Conservation (phyloP, 371 early-diverging fungal species). For the Mortierella sp. region DNA sequence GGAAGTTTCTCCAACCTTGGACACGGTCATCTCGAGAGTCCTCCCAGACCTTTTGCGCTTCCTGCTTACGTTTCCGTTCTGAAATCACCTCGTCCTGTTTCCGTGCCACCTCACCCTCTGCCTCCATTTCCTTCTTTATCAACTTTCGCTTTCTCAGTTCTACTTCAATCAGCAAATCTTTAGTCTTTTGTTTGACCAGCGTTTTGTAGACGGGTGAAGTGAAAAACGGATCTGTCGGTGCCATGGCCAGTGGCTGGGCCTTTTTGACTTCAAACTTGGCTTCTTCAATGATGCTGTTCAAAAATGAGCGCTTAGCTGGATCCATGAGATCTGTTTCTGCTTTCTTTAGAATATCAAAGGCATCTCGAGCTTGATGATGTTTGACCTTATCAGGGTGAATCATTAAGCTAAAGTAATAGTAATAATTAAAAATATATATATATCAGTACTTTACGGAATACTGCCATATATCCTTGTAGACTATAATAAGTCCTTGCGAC, state of each 20-base stretch:
- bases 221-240: constrained; percentile 49
- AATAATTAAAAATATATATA: background rate
- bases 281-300: constrained; percentile 72
- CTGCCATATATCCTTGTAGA: too few relatives aligned
- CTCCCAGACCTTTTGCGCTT: constrained; percentile 81
- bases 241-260: constrained; percentile 52
- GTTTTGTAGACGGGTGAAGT: constrained; percentile 51
- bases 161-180: constrained; percentile 74
- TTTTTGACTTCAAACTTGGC: constrained; percentile 74
- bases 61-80: constrained; percentile 72
- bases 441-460: background rate
- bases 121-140: constrained; percentile 78
- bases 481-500: background rate
- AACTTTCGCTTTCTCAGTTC: constrained; percentile 72
- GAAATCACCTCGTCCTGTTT: constrained; percentile 59
- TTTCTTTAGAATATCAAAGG: constrained; percentile 88
- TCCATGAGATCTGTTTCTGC: constrained; percentile 86
- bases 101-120: constrained; percentile 72
- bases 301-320: constrained; percentile 67
- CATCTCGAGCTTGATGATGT: constrained; percentile 84
- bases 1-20: constrained; percentile 77
- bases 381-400: constrained; percentile 92
- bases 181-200: constrained; percentile 66
- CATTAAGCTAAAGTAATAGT: constrained; percentile 63
- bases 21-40: constrained; percentile 76